Conservation (phyloP, 2,329 filamentous ascomycete genomes). For the Sporothrix mexicana region DNA sequence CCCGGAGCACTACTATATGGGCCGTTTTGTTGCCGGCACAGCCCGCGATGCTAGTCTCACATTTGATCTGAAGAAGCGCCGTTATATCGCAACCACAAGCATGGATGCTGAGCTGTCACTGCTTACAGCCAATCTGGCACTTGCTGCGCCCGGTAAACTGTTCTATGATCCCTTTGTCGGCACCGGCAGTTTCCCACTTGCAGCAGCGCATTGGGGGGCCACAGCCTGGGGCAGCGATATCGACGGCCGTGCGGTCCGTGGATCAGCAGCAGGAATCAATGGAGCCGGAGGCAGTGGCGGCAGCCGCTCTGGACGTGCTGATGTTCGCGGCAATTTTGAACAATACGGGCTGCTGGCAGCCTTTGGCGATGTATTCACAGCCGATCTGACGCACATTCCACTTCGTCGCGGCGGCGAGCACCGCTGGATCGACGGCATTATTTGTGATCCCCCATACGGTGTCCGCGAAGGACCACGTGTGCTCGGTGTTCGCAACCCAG, state of each 20-base stretch:
- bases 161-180: conserved; percentile 97
- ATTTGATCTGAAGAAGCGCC: conserved; percentile 90
- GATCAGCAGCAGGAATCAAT: conserved; percentile 61
- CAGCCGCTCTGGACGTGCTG: conserved; percentile 44
- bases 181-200: conserved; percentile 89
- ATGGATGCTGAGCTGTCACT: conserved; percentile 96
- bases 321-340: conserved; percentile 73
- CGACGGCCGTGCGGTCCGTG: conserved; percentile 85
- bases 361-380: conserved; percentile 80
- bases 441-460: conserved; percentile 96
- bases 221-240: conserved; percentile 87
- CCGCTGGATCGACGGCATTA: conserved; percentile 80
- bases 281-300: conserved; percentile 37
- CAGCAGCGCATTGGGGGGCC: conserved; percentile 89
- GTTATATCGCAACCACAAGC: conserved; percentile 93
- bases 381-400: conserved; percentile 88
- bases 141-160: conserved; percentile 79
- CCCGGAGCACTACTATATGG: conserved; percentile 71
- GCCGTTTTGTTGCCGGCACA: conserved; percentile 70
- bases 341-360: conserved; percentile 74
- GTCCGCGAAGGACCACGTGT: conserved; percentile 91
- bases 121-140: conserved; percentile 87
- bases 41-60: conserved; percentile 70
- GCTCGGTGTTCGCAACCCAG: conserved; percentile 74
- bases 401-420: conserved; percentile 52